phyloP scores from a whole-genome alignment of 1,284 basidiomycete species.

The Vanrija pseudolonga region DNA sequence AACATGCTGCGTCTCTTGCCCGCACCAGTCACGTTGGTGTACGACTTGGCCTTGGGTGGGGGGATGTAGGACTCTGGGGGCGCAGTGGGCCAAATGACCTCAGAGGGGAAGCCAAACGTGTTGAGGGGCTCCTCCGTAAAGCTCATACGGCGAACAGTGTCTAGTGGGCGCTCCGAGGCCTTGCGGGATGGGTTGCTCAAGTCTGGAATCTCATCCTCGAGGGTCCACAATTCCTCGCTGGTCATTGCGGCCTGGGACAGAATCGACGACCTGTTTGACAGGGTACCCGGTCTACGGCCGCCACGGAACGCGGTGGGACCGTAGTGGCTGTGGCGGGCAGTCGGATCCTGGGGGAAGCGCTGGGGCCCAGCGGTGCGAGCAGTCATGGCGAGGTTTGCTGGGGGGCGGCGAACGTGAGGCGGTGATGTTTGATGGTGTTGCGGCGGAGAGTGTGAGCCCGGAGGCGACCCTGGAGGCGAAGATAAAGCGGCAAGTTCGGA shows the following conservation, averaged over 20 bases:
- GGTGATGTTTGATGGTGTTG: background rate
- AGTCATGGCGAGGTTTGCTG: constrained; percentile 18
- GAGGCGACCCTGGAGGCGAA: constrained; percentile 3
- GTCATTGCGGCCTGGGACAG: constrained; percentile 28
- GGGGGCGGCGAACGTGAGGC: constrained; percentile 7
- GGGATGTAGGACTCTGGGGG: constrained; percentile 21
- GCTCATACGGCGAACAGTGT: constrained; percentile 41
- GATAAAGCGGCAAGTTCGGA: background rate
- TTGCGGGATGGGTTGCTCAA: constrained; percentile 43
- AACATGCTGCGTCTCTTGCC: constrained; percentile 16
- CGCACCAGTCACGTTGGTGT: constrained; percentile 27
- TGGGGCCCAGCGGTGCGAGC: background rate
- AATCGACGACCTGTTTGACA: constrained; percentile 37
- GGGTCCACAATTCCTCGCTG: constrained; percentile 41
- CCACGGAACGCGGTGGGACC: background rate
- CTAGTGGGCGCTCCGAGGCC: constrained; percentile 42
- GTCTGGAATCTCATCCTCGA: constrained; percentile 39
- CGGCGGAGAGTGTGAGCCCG: background rate
- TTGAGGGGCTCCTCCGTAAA: no score
- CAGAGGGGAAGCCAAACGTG: constrained; percentile 15
- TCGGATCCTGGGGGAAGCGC: background rate
- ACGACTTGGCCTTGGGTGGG: constrained; percentile 31
- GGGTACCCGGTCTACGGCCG: constrained; percentile 2
- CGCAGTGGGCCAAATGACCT: constrained; percentile 30
- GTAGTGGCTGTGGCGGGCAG: constrained; percentile 7